Conservation (phyloP, 352 stramenopile species). For the Phytopythium litorale region DNA sequence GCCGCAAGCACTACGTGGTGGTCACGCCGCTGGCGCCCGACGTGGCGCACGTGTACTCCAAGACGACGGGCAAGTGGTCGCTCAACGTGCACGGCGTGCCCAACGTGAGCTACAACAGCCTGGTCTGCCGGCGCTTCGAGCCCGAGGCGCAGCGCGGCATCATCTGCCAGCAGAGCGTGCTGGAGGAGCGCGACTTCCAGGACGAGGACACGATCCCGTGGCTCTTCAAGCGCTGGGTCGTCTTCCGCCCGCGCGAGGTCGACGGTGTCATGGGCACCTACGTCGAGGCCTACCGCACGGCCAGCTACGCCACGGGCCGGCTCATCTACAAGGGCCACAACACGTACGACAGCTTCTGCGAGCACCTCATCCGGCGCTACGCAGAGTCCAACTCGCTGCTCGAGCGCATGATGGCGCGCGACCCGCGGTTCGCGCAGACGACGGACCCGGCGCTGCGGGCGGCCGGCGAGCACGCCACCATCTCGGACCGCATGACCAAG, state of each 20-base stretch:
- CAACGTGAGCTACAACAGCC: conserved; percentile 86
- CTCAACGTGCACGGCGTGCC: conserved; percentile 76
- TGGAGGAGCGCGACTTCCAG: conserved; percentile 80
- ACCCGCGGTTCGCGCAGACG: conserved; percentile 63
- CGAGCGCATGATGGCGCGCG: conserved; percentile 80
- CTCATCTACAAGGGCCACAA: conserved; percentile 89
- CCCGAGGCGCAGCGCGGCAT: conserved; percentile 56
- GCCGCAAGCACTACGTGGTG: conserved; percentile 79
- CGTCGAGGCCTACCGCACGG: conserved; percentile 80
- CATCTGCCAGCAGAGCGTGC: conserved; percentile 82
- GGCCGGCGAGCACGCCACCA: conserved; percentile 51
- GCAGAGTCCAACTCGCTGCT: conserved; percentile 80
- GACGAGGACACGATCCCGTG: conserved; percentile 78
- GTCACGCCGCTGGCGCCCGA: conserved; percentile 68
- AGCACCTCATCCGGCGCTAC: conserved; percentile 84
- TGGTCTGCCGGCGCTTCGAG: conserved; percentile 61
- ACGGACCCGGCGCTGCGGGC: conserved; percentile 34
- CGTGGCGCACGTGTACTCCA: conserved; percentile 80
- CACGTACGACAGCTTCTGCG: conserved; percentile 88
- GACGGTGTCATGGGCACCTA: conserved; percentile 74
- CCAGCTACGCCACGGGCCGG: conserved; percentile 76
- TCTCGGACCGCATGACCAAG: conserved; percentile 83
- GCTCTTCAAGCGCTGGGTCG: conserved; percentile 87
- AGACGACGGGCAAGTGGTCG: conserved; percentile 84
- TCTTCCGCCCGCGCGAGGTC: conserved; percentile 69